Conservation (phyloP, 306 rosid species). For the Argentina anserina region DNA sequence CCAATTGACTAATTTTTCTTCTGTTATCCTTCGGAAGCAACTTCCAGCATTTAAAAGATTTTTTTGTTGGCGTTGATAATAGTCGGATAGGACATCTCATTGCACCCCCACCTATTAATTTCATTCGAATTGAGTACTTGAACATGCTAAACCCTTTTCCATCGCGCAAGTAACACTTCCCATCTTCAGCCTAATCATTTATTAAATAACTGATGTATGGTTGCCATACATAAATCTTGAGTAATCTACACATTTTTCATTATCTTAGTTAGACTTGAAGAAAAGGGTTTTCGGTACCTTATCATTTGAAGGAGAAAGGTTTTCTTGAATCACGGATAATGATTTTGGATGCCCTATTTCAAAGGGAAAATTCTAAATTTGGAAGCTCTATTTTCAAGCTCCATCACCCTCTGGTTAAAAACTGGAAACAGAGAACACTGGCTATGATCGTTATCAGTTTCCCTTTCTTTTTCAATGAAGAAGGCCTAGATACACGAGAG, state of each 20-base stretch:
- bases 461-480: slow-evolving; percentile 12
- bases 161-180: not conserved
- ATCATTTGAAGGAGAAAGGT: too few species aligned
- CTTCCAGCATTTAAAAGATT: too few species aligned
- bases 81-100: not conserved
- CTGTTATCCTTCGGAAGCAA: not conserved
- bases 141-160: not conserved
- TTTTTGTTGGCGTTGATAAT: too few species aligned
- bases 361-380: slow-evolving; percentile 3
- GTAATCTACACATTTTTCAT: not conserved
- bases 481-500: slow-evolving; percentile 16
- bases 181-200: slow-evolving; percentile 5
- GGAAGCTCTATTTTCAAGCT: not conserved
- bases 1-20: too few species aligned
- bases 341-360: slow-evolving; percentile 9
- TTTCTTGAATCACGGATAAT: slow-evolving; percentile 13
- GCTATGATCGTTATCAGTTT: not conserved
- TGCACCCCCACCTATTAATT: not conserved
- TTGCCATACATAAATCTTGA: not conserved
- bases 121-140: slow-evolving; percentile 4
- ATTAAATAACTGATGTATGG: not conserved
- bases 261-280: not conserved
- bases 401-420: not conserved
- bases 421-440: not conserved
- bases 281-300: not conserved